Base-by-base conservation (phyloP, 2,329 filamentous ascomycete species). In the Verticillium isaacii region DNA sequence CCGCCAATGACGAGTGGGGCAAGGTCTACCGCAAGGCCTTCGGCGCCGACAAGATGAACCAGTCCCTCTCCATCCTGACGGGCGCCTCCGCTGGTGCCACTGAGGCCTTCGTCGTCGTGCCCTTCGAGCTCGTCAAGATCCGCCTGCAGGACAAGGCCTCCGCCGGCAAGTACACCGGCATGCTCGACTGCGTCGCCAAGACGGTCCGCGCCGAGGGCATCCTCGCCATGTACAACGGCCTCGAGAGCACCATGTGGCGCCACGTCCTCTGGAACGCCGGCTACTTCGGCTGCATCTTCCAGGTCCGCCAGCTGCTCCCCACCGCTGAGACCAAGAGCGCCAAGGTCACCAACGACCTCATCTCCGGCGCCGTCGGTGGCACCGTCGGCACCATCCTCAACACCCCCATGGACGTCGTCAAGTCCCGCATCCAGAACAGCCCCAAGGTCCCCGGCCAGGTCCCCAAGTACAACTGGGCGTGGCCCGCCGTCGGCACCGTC, bases 391-490 rank as follows among this genome's bases (percentile, higher is more conserved):
- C 94, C 2, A 85, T 97, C 50, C 74, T 98, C 66, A 99, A 99
- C 83, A 98, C 94, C 2, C 93, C 93, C 62, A 89, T 97, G 87
- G 93, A 98, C 72, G 94, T 98, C 23, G 93, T 98, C 80, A 99
- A 99, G 86, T 96, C 91, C 67, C 89, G 95, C 66, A 99, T 99
- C 68, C 95, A 99, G 79, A 99, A 99, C 80, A 92, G 87, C 61
- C 84, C 91, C 67, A 94, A 91, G 82, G 80, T 96, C 45, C 75
- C 90, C n/a, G 95, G 95, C 5, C 82, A 85, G 60, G 79, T 87
- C 25, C 91, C 91, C 73, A 99, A 99, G 85, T 99, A 99, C 82
- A 97, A 98, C 85, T 99, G 95, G 95, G 95, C 95, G 36, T 97
- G 89, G 86, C 91, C 92, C 56, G 88, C 92, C 25, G 82, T 97